Percentiles rank a stretch among this genome's conserved stretches.
Conservation (phyloP, 2,329 filamentous ascomycete genomes). For the Botrytis medusae region DNA sequence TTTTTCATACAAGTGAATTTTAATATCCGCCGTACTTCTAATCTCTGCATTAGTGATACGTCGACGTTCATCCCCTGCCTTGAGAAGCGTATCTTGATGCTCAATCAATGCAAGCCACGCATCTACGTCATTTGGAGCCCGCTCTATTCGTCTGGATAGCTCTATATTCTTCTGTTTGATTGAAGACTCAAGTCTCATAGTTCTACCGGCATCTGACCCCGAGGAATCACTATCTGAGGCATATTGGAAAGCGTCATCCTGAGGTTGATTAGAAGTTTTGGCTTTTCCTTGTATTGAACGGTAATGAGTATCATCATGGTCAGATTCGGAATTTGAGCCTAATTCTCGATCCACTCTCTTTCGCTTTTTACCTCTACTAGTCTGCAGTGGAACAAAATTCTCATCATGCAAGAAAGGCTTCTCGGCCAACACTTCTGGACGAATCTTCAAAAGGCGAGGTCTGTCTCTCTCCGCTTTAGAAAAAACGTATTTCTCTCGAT, state of each 20-base stretch:
- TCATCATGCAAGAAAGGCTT: conserved; percentile 33
- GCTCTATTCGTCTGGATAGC: conserved; percentile 63
- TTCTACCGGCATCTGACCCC: conserved; percentile 41
- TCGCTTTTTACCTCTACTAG: conserved; percentile 39
- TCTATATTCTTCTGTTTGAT: conserved; percentile 57
- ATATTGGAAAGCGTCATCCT: conserved; percentile 44
- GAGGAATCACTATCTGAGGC: conserved; percentile 47
- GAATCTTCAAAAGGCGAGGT: conserved; percentile 46
- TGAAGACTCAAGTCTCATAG: conserved; percentile 45
- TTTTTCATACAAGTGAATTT: conserved; percentile 75
- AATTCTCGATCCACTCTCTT: conserved; percentile 33
- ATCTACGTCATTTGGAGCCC: conserved; percentile 64
- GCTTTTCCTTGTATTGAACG: conserved; percentile 64
- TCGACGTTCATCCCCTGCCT: conserved; percentile 48
- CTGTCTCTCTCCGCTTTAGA: conserved; percentile 44
- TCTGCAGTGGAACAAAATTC: conserved; percentile 51
- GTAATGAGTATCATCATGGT: conserved; percentile 56
- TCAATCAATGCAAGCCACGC: conserved; percentile 78
- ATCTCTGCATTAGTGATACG: conserved; percentile 60
- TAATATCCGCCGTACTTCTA: conserved; percentile 73
- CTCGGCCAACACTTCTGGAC: conserved; percentile 36
- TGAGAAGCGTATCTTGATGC: conserved; percentile 71
- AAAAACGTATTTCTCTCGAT: conserved; percentile 48
- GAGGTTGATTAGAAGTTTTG: conserved; percentile 44
- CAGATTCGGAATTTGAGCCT: conserved; percentile 44